Conservation (phyloP, 1,284 basidiomycete genomes). For the Coniophora puteana region DNA sequence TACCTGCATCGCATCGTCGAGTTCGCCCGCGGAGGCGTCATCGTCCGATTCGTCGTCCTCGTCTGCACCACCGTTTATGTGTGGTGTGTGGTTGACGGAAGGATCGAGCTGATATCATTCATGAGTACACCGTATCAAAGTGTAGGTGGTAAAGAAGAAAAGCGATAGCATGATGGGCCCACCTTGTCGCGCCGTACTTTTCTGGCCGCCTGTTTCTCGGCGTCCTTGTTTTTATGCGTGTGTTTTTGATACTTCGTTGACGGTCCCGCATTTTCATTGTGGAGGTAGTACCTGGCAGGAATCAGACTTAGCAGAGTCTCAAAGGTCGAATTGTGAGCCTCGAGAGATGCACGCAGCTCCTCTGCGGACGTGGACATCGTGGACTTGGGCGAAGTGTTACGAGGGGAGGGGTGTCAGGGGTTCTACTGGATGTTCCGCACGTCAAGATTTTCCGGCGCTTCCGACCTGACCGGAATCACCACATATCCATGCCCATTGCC, state of each 20-base stretch:
- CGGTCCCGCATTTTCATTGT: slow-evolving; percentile 44
- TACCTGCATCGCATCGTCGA: slow-evolving; percentile 16
- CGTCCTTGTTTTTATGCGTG: slow-evolving; percentile 82
- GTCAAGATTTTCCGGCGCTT: too few relatives aligned
- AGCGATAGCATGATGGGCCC: slow-evolving; percentile 12
- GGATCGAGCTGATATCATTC: slow-evolving; percentile 76
- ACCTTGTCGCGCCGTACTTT: slow-evolving; percentile 86
- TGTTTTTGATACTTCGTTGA: slow-evolving; percentile 86
- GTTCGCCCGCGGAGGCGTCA: too few relatives aligned
- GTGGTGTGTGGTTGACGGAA: too few relatives aligned
- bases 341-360: slow-evolving; percentile 64
- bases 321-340: slow-evolving; percentile 81
- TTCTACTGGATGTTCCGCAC: too few relatives aligned
- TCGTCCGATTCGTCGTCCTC: slow-evolving; percentile 35
- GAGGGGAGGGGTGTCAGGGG: too few relatives aligned
- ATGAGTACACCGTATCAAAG: neutral
- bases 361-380: slow-evolving; percentile 48
- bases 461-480: too few relatives aligned
- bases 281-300: slow-evolving; percentile 84
- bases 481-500: too few relatives aligned
- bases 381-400: too few relatives aligned
- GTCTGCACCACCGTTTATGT: too few relatives aligned
- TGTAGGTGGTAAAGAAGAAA: neutral
- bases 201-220: slow-evolving; percentile 82
- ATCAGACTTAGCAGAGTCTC: slow-evolving; percentile 80